Conservation (phyloP, 2,329 filamentous ascomycete genomes). For the Rugonectria rugulosa region DNA sequence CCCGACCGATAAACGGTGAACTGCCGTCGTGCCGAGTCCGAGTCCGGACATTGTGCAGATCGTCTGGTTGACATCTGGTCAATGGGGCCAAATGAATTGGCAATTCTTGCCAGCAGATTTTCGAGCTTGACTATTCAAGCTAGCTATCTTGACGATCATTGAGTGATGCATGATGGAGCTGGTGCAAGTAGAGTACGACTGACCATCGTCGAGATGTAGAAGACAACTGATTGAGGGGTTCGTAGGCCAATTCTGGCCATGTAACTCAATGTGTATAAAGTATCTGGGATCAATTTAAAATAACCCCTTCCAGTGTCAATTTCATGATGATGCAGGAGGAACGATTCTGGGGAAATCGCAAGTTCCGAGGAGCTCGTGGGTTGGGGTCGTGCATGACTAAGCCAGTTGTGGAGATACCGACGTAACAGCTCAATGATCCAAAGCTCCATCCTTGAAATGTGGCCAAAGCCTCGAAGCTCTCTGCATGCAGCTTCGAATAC, state of each 20-base stretch:
- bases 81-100: not conserved
- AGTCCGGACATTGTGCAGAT: constrained; percentile 10
- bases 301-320: not conserved
- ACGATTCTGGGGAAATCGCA: not conserved
- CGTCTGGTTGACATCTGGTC: not conserved
- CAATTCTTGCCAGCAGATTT: not conserved
- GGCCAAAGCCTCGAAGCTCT: constrained; percentile 32
- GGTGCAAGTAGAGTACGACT: too few species aligned
- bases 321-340: constrained; percentile 7
- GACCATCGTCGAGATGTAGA: too few species aligned
- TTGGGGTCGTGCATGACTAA: constrained; percentile 35
- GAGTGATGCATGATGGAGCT: too few species aligned
- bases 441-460: constrained; percentile 35
- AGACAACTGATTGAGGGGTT: too few species aligned
- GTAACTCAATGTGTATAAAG: not conserved
- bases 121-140: not conserved
- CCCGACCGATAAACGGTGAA: constrained; percentile 16
- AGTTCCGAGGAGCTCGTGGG: not conserved
- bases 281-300: not conserved
- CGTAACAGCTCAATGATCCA: constrained; percentile 28
- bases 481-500: constrained; percentile 19
- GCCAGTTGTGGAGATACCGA: constrained; percentile 21
- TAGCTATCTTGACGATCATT: too few species aligned
- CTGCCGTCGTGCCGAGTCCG: constrained; percentile 6
- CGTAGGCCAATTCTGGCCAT: not conserved